Percentiles rank a stretch among this genome's conserved stretches.
phyloP scores from a whole-genome alignment of 768 basidiomycete genomes.

The Boletus subcaerulescens region DNA sequence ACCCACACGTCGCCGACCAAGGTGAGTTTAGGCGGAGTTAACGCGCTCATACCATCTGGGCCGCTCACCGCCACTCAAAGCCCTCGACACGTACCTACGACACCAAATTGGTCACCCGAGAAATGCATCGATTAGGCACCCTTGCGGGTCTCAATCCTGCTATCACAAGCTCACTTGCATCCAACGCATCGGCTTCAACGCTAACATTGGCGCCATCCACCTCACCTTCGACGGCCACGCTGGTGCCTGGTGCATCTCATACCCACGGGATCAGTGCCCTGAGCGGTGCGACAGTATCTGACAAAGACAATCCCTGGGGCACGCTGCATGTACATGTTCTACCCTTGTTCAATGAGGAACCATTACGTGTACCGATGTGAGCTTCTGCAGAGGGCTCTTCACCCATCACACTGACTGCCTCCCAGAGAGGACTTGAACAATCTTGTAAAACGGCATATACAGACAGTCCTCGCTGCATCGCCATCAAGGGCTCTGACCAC shows the following conservation, averaged over 20 bases:
- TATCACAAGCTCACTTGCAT: constrained; percentile 35
- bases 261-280: constrained; percentile 21
- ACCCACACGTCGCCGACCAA: constrained; percentile 34
- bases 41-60: constrained; percentile 2
- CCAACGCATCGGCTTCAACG: constrained; percentile 47
- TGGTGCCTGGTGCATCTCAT: constrained; percentile 36
- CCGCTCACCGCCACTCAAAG: constrained; percentile 26
- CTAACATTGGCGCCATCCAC: constrained; percentile 41
- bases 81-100: constrained; percentile 74
- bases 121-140: constrained; percentile 81
- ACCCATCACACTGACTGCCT: constrained; percentile 7
- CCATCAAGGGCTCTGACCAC: constrained; percentile 72
- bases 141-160: constrained; percentile 52
- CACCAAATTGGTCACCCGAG: constrained; percentile 73
- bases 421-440: constrained; percentile 82
- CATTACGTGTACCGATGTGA: constrained; percentile 79
- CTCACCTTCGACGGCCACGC: constrained; percentile 34
- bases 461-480: constrained; percentile 64
- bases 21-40: constrained; percentile 28
- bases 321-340: constrained; percentile 83
- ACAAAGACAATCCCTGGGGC: constrained; percentile 74
- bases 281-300: constrained; percentile 30
- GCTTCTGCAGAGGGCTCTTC: constrained; percentile 21
- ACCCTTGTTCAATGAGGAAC: constrained; percentile 89
- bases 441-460: constrained; percentile 77